These are phyloP conservation scores for Saccharomycopsis hybrid DNA, from an alignment of 1,139 yeast genomes.

Conservation along the genomic window DNA sequence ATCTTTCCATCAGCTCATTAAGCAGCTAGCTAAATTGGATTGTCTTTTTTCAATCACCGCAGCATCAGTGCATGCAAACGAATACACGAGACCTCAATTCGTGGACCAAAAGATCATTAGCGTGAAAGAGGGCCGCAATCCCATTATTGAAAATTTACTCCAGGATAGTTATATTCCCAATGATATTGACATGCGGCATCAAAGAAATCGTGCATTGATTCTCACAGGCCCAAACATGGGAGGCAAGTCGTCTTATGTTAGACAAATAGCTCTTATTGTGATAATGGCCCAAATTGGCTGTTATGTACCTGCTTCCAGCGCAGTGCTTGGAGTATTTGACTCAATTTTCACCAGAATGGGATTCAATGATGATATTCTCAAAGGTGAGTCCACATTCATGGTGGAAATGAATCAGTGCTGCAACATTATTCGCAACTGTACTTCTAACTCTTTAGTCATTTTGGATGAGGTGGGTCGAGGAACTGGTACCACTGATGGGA, in stretches of 20 bases:
- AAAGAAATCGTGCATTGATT: constrained; percentile 42
- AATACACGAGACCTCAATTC: constrained; percentile 52
- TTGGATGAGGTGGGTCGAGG: constrained; percentile 52
- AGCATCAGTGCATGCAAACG: constrained; percentile 41
- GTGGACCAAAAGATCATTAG: constrained; percentile 47
- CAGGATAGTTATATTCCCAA: constrained; percentile 60
- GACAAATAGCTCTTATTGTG: constrained; percentile 39
- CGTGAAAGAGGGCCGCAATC: constrained; percentile 64
- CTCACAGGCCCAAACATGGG: constrained; percentile 56
- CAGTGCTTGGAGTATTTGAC: constrained; percentile 36
- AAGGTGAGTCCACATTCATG: constrained; percentile 42
- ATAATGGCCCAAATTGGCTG: constrained; percentile 48
- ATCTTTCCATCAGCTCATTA: constrained; percentile 43
- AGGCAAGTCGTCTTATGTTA: constrained; percentile 46
- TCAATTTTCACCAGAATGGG: constrained; percentile 42
- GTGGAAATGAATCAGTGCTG: constrained; percentile 35
- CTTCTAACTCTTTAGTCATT: constrained; percentile 35
- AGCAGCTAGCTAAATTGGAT: constrained; percentile 57
- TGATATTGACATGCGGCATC: constrained; percentile 44
- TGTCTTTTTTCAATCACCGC: constrained; percentile 69
- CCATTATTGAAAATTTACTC: constrained; percentile 58
- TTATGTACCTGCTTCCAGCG: constrained; percentile 43
- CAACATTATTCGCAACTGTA: constrained; percentile 32
- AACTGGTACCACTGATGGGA: constrained; percentile 87
- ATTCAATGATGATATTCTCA: constrained; percentile 36